Evolutionary conservation across 2,329 filamentous ascomycete species (phyloP).

Genomic region (Xylariaceae sp.): DNA sequence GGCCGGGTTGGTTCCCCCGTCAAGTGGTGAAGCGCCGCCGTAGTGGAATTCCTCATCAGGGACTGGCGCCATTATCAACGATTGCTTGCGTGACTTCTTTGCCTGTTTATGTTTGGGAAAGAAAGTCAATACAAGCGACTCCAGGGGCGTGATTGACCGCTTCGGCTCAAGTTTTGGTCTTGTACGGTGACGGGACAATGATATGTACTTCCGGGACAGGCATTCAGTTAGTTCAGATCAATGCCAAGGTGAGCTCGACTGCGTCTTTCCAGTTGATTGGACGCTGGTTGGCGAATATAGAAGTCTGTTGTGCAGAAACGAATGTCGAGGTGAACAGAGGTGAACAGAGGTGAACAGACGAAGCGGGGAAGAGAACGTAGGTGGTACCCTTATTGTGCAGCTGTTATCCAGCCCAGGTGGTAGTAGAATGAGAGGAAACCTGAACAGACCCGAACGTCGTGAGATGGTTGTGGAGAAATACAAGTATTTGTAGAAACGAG

Average conservation of each 20-base stretch:
- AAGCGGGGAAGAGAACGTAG: not conserved
- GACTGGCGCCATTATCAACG: conserved; percentile 23
- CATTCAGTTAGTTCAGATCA: not conserved
- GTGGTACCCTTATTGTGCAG: conserved; percentile 10
- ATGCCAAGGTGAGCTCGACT: not conserved
- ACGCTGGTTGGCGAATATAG: not conserved
- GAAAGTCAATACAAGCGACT: not conserved
- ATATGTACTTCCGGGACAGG: not conserved
- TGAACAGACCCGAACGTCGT: not conserved
- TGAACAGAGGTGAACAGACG: no score
- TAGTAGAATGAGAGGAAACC: not conserved
- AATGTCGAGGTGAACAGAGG: not conserved
- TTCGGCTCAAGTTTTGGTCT: not conserved
- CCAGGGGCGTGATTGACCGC: not conserved
- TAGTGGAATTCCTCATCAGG: conserved; percentile 32
- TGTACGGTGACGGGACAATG: not conserved
- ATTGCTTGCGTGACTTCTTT: not conserved
- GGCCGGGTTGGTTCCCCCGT: conserved; percentile 34
- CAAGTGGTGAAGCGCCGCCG: conserved; percentile 36
- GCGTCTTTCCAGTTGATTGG: not conserved
- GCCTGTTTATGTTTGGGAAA: not conserved
- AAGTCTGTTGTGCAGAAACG: not conserved
- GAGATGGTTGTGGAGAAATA: not conserved
- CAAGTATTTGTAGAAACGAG: not conserved
- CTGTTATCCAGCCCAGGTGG: not conserved